Percentiles rank a stretch among this genome's conserved stretches.
These are phyloP conservation scores for Helianthus annuus DNA, from an alignment of 129 eudicot species.

Conservation along the genomic window DNA sequence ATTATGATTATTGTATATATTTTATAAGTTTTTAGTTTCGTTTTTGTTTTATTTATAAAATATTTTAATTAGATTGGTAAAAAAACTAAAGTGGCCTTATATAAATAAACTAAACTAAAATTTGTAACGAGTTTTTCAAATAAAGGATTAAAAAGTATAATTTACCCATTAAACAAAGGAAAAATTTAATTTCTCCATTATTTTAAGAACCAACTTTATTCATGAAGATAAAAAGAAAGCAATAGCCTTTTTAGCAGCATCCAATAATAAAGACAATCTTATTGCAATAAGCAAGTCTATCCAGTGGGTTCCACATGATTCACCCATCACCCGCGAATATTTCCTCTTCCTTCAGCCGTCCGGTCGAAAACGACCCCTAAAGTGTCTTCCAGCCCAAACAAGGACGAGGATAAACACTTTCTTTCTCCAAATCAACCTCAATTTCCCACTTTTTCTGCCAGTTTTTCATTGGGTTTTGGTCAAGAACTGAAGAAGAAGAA, in stretches of 20 bases:
- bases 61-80: no score
- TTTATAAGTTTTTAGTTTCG: no score
- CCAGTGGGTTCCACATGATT: constrained; percentile 37
- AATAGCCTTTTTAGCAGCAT: constrained; percentile 31
- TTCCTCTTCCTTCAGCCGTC: constrained; percentile 33
- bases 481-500: constrained; percentile 6
- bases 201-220: not conserved
- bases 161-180: no score
- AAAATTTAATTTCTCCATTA: no score
- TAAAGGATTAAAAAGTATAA: no score
- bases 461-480: constrained; percentile 14
- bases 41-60: no score
- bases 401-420: constrained; percentile 21
- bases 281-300: not conserved
- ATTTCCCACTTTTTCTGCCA: not conserved
- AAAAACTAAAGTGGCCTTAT: no score
- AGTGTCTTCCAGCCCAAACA: constrained; percentile 27
- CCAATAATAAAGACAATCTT: constrained; percentile 33
- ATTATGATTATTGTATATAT: no score
- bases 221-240: constrained; percentile 12
- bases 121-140: no score
- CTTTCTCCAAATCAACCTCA: constrained; percentile 9
- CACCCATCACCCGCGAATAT: constrained; percentile 34
- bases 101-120: no score
- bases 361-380: constrained; percentile 33